Base-by-base conservation (phyloP, 73 alveolate genomes). In the Paramecium tetraurelia region DNA sequence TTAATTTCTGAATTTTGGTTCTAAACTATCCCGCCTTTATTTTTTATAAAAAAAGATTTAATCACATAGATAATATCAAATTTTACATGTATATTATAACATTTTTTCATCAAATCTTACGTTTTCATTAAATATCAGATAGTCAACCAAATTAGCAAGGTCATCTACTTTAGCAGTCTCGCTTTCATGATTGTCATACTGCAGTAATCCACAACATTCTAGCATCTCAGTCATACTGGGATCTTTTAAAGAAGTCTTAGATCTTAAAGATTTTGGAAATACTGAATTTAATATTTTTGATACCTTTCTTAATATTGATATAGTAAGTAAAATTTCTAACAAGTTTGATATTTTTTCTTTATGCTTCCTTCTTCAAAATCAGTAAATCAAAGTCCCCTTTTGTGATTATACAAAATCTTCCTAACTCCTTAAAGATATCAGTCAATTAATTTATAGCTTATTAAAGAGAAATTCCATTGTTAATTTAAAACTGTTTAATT, bases 131-230 rank as follows among this genome's bases (percentile, higher is more conserved):
- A 12, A 31, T 24, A 86, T 38, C 27, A 86, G 21, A 59, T 57
- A 20, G 7, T 63, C 76, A 9, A 41, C 63, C 8, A 36, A 58
- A 68, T 93, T 92, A 31, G 97, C 96, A 44, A 96, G 92, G 83
- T 95, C 95, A 85, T 85, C 88, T 7, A 95, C 57, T 84, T 96
- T 98, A 70, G 95, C 98, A 7, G 95, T 89, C 4, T 98, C 99
- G 22, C 96, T 93, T 86, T 95, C 97, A 63, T 96, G 98, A 31
- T 93, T 89, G 1, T 97, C 97, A 35, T 93, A 92, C 5, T 89
- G 89, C 41, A 50, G 53, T 16, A 96, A 72, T 29, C 76, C 93
- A 48, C 95, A 72, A 59, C 75, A 83, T 41, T 96, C 59, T 43
- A 96, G 93, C 98, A 96, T 95, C 12, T 87, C 95, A 36, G 59